Evolutionary conservation across 2,329 filamentous ascomycete species (phyloP).

Genomic region (Penicillium sp.): DNA sequence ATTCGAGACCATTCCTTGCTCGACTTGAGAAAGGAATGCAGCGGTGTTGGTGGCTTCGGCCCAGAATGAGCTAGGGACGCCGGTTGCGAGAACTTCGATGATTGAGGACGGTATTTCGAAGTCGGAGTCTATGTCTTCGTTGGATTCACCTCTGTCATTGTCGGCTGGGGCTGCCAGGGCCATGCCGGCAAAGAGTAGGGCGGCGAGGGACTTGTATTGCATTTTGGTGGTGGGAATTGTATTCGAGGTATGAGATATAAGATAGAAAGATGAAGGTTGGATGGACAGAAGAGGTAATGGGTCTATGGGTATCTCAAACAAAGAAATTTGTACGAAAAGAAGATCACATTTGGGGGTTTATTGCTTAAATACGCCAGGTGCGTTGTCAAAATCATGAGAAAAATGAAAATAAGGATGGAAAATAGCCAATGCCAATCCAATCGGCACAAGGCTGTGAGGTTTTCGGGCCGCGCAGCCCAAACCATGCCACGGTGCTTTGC

Average conservation of each 20-base stretch:
- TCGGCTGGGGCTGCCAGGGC: constrained; percentile 7
- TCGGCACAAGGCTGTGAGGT: constrained; percentile 5
- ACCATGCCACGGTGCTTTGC: constrained; percentile 1
- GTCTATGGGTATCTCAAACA: not conserved
- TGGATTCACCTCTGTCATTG: not conserved
- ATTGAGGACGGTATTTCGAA: constrained; percentile 8
- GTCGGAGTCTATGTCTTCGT: not conserved
- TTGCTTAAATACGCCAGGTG: not conserved
- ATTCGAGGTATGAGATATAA: not conserved
- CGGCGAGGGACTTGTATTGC: constrained; percentile 15
- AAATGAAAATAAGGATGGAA: not conserved
- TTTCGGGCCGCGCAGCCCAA: constrained; percentile 1
- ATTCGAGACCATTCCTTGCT: constrained; percentile 10
- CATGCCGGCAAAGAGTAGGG: constrained; percentile 11
- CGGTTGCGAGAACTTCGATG: constrained; percentile 9
- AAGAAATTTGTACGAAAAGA: not conserved
- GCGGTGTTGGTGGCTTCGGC: constrained; percentile 9
- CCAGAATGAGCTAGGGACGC: constrained; percentile 12
- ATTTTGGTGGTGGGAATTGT: constrained; percentile 4
- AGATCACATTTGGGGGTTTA: not conserved
- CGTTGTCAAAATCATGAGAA: not conserved
- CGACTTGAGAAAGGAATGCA: constrained; percentile 8
- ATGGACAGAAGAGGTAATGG: not conserved
- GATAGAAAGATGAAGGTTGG: not conserved
- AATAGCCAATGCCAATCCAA: constrained; percentile 1